Percentiles rank a stretch among this genome's conserved stretches.
Conservation (phyloP, 371 early-diverging fungal species). For the Polyrhizophydium stewartii region DNA sequence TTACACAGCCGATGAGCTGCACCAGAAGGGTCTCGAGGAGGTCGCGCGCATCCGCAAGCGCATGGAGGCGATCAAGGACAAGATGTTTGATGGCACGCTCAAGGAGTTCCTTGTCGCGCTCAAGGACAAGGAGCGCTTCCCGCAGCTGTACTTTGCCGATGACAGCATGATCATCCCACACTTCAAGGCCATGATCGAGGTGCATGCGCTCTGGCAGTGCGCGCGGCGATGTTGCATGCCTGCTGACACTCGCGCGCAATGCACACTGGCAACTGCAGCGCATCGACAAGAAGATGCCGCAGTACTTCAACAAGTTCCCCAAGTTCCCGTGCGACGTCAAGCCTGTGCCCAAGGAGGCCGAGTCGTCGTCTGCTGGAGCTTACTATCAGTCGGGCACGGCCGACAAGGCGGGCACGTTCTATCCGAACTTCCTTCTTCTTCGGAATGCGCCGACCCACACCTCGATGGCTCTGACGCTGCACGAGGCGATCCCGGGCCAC, state of each 20-base stretch:
- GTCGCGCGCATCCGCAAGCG: conserved; percentile 22
- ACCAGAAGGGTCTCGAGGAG: conserved; percentile 27
- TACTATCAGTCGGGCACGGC: conserved; percentile 30
- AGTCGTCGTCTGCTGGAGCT: conserved; percentile 22
- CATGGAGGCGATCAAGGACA: conserved; percentile 22
- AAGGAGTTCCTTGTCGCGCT: conserved; percentile 21
- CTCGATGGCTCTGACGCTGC: conserved; percentile 28
- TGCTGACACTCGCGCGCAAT: too few relatives aligned
- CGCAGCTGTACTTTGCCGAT: conserved; percentile 14
- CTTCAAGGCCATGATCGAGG: conserved; percentile 7
- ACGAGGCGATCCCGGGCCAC: conserved; percentile 44
- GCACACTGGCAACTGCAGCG: too few relatives aligned
- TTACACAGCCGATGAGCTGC: conserved; percentile 30
- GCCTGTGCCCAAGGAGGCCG: conserved; percentile 21
- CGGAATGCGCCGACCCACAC: conserved; percentile 21
- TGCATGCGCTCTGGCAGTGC: too few relatives aligned
- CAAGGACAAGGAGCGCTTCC: conserved; percentile 18
- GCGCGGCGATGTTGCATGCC: too few relatives aligned
- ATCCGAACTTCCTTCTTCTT: conserved; percentile 23
- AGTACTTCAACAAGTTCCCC: conserved; percentile 28
- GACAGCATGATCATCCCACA: conserved; percentile 15
- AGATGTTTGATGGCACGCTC: conserved; percentile 28
- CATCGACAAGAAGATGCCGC: conserved; percentile 20
- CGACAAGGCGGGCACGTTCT: conserved; percentile 22
- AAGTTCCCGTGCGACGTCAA: conserved; percentile 23